Evolutionary conservation across 179 eudicot genomes (phyloP).

Genomic region (Beta macrorhiza): DNA sequence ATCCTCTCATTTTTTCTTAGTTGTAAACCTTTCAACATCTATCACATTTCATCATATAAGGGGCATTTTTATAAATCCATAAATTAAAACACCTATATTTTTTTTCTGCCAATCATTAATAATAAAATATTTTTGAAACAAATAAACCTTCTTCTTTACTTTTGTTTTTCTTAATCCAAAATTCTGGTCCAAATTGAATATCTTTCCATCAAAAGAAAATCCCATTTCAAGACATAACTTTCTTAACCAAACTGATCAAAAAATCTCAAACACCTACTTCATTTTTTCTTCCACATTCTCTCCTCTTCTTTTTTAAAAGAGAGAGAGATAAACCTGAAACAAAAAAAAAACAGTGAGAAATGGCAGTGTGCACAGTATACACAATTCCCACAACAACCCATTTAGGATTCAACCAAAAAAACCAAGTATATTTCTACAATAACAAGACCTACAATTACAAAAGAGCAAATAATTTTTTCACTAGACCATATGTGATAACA

Average conservation of each 20-base stretch:
- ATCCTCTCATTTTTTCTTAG: background rate
- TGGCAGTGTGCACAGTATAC: slow-evolving; percentile 80
- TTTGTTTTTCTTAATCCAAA: slow-evolving; percentile 15
- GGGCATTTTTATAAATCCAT: background rate
- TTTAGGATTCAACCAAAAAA: slow-evolving; percentile 54
- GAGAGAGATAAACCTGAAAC: background rate
- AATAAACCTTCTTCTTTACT: no score
- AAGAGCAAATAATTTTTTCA: slow-evolving; percentile 15
- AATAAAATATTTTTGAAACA: no score
- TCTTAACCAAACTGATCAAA: slow-evolving; percentile 18
- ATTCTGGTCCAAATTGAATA: slow-evolving; percentile 42
- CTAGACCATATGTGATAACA: slow-evolving; percentile 38
- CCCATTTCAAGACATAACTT: slow-evolving; percentile 26
- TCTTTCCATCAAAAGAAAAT: slow-evolving; percentile 16
- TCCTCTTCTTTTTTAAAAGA: slow-evolving; percentile 18
- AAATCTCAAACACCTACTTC: slow-evolving; percentile 19
- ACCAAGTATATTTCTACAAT: slow-evolving; percentile 59
- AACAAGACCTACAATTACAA: slow-evolving; percentile 28
- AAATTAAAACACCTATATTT: no score
- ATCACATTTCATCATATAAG: slow-evolving; percentile 12
- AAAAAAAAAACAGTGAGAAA: slow-evolving; percentile 19
- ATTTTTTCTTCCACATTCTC: background rate
- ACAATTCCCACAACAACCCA: slow-evolving; percentile 65
- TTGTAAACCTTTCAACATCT: background rate
- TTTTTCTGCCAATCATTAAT: no score